phyloP scores from a whole-genome alignment of 2,329 filamentous ascomycete species.

The Byssochlamys sp. region DNA sequence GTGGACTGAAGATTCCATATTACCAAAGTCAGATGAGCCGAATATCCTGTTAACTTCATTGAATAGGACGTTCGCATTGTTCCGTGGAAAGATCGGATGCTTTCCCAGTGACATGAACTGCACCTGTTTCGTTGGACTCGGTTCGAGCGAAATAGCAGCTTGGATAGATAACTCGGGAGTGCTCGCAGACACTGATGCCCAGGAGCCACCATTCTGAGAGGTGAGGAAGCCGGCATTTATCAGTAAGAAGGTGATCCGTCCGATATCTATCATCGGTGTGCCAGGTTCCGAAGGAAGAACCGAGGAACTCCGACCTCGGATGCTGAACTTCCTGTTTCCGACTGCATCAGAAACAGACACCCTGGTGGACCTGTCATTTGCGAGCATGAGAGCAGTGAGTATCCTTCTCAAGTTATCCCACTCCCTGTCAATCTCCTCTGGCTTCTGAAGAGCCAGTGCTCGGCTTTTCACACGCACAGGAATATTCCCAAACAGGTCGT shows the following conservation, averaged over 20 bases:
- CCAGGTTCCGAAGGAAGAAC: neutral
- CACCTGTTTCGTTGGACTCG: constrained; percentile 59
- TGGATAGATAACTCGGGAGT: constrained; percentile 52
- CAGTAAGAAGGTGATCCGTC: constrained; percentile 45
- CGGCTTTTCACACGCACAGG: constrained; percentile 82
- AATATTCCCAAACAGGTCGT: constrained; percentile 80
- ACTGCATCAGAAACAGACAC: constrained; percentile 51
- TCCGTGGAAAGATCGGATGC: constrained; percentile 49
- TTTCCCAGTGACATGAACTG: constrained; percentile 79
- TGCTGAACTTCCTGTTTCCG: constrained; percentile 26
- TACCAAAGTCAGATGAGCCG: constrained; percentile 64
- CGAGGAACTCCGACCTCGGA: constrained; percentile 12
- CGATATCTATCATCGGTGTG: constrained; percentile 16
- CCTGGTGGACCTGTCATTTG: constrained; percentile 51
- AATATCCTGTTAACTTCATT: constrained; percentile 72
- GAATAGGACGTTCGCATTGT: constrained; percentile 58
- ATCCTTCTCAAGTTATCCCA: constrained; percentile 55
- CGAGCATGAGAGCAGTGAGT: constrained; percentile 57
- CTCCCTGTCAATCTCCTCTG: constrained; percentile 48
- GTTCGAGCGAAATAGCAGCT: constrained; percentile 62
- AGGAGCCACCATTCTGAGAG: constrained; percentile 45
- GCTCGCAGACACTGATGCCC: constrained; percentile 63
- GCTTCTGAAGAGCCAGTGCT: constrained; percentile 43
- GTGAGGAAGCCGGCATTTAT: constrained; percentile 56
- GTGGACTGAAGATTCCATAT: constrained; percentile 39